Conservation (phyloP, 768 basidiomycete species). For the Pleurotus salmoneostramineus region DNA sequence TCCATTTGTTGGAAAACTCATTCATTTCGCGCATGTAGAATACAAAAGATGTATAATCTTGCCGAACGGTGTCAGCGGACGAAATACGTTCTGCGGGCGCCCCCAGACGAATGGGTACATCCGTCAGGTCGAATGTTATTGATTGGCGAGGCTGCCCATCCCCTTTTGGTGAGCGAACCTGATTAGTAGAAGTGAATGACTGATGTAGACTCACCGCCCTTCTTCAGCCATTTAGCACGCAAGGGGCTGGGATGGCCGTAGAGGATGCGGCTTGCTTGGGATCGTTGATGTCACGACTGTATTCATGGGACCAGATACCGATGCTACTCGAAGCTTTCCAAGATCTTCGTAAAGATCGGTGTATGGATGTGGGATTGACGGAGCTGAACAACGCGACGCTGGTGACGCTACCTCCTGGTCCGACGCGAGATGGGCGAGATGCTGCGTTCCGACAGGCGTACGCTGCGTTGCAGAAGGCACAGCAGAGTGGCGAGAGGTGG, state of each 20-base stretch:
- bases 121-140: slow-evolving; percentile 38
- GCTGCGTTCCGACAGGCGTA: slow-evolving; percentile 26
- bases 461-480: slow-evolving; percentile 2
- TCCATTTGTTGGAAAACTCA: no score
- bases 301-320: slow-evolving; percentile 37
- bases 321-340: slow-evolving; percentile 46
- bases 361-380: slow-evolving; percentile 33
- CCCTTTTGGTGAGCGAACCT: slow-evolving; percentile 36
- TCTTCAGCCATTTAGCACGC: slow-evolving; percentile 42
- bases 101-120: slow-evolving; percentile 49
- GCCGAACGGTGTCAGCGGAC: slow-evolving; percentile 30
- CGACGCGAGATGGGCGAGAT: slow-evolving; percentile 38
- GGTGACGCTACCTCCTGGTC: slow-evolving; percentile 38
- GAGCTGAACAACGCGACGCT: slow-evolving; percentile 41
- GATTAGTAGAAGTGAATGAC: background rate
- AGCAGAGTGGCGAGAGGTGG: slow-evolving; percentile 22
- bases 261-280: slow-evolving; percentile 59
- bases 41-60: slow-evolving; percentile 29
- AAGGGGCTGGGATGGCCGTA: slow-evolving; percentile 41
- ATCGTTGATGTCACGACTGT: slow-evolving; percentile 46
- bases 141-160: slow-evolving; percentile 56
- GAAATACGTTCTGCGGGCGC: slow-evolving; percentile 27
- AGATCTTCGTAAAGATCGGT: slow-evolving; percentile 45
- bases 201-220: background rate
- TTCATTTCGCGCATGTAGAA: slow-evolving; percentile 16